Percentiles rank a stretch among this genome's conserved stretches.
Evolutionary conservation across 768 basidiomycete genomes (phyloP).

Genomic region (Mycena maculata): DNA sequence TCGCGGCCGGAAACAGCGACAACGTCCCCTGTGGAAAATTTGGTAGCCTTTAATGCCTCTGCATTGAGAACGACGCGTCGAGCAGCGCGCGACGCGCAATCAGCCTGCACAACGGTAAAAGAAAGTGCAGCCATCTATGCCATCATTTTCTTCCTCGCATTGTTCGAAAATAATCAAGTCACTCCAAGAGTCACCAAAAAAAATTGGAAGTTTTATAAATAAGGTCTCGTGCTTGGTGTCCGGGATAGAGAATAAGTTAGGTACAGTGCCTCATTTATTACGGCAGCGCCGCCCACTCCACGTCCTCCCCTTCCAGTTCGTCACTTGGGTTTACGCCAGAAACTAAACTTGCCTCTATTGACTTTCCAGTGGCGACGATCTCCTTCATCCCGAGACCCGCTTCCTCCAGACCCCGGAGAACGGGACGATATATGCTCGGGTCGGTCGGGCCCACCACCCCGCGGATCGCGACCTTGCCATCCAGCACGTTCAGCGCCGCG

Average conservation of each 20-base stretch:
- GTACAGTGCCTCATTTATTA: not conserved
- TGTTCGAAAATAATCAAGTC: no score
- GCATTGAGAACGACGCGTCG: conserved; percentile 74
- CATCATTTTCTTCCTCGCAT: not conserved
- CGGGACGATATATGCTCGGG: conserved; percentile 66
- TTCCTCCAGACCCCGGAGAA: conserved; percentile 70
- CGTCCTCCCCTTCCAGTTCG: conserved; percentile 9
- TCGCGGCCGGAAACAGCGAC: conserved; percentile 63
- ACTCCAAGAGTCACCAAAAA: no score
- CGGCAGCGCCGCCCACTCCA: conserved; percentile 17
- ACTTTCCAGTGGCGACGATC: conserved; percentile 33
- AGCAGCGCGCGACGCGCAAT: conserved; percentile 58
- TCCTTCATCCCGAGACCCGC: conserved; percentile 65
- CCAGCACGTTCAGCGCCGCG: conserved; percentile 77
- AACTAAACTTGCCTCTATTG: conserved; percentile 31
- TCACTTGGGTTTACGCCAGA: not conserved
- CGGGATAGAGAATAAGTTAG: not conserved
- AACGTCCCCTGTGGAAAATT: conserved; percentile 76
- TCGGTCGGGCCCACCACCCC: conserved; percentile 81
- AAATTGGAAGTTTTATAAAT: no score
- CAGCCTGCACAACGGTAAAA: conserved; percentile 19
- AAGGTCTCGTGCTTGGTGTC: no score
- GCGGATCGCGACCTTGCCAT: conserved; percentile 61
- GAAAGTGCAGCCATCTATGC: conserved; percentile 18
- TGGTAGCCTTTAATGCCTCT: conserved; percentile 69